Conservation (phyloP, 83 land plant species). For the Isoetes engelmannii region DNA sequence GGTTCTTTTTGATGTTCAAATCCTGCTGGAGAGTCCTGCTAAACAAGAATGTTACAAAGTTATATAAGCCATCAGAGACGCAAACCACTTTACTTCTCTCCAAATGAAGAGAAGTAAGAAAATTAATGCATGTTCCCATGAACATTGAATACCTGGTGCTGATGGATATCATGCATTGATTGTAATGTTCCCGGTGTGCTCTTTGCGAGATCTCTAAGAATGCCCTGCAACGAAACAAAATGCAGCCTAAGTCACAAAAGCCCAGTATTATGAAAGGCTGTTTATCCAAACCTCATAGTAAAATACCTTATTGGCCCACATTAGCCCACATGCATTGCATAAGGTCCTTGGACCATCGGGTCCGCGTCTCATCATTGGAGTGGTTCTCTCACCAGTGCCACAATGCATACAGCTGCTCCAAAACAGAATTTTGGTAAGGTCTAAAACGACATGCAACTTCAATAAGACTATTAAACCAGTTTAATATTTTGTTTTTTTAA, state of each 20-base stretch:
- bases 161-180: too few species aligned
- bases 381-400: conserved; percentile 68
- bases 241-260: neutral
- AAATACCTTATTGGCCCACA: conserved; percentile 88
- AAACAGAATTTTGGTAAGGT: neutral
- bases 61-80: too few species aligned
- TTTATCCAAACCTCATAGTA: neutral
- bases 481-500: too few species aligned
- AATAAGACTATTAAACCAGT: too few species aligned
- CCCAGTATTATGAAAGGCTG: neutral
- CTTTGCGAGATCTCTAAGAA: conserved; percentile 17
- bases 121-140: too few species aligned
- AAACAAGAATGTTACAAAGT: too few species aligned
- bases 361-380: conserved; percentile 93
- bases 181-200: too few species aligned
- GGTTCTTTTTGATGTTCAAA: too few species aligned
- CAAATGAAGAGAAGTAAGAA: too few species aligned
- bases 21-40: too few species aligned
- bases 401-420: conserved; percentile 63
- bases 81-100: too few species aligned
- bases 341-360: conserved; percentile 72
- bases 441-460: neutral
- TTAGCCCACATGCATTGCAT: conserved; percentile 90
- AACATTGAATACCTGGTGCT: too few species aligned
- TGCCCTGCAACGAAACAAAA: conserved; percentile 10